Base-by-base conservation (phyloP, 2,329 filamentous ascomycete genomes). In the Mollisia scopiformis region DNA sequence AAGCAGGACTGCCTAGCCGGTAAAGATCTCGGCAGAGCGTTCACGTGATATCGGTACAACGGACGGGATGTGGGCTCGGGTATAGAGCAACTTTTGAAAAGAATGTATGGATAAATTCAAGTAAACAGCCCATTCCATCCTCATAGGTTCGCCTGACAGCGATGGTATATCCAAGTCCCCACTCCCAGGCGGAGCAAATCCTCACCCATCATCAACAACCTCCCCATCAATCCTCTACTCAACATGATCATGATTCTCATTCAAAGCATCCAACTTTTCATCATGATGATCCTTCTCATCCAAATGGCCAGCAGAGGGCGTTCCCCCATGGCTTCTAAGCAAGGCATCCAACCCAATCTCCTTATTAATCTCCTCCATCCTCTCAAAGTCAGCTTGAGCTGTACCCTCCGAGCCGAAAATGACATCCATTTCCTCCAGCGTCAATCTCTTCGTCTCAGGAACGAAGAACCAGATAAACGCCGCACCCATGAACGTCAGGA, bases 341-440 rank as follows among this genome's bases (percentile, higher is more conserved):
- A 69, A n/a, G 5, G 54, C 51, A 59, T 78, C 75, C 56, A 91
- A 76, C 0, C 89, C 89, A 63, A 92, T 86, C 68, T 91, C 88
- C 31, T 78, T 76, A 72, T 91, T 88, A 68, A 92, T 90, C 72
- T 89, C 85, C n/a, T 82, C 81, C 87, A 91, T 91, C 28, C 89
- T 82, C 75, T 89, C 86, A 56, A 83, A 80, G 69, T 92, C 88
- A 1, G 86, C 85, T 52, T 84, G 81, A 0, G 88, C 88, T 2
- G 84, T 82, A n/a, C 88, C 88, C 62, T 86, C 83, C 2, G 82
- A 85, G 13, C 87, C 87, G 67, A 91, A 90, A 41, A 91, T 80
- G 19, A 88, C 79, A 66, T 91, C 88, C 83, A 85, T 80, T 68
- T 85, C 82, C 65, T 84, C 82, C 0, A 84, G 74, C 1, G 78